Conservation (phyloP, 257 asterid species). For the Buddleja alternifolia region DNA sequence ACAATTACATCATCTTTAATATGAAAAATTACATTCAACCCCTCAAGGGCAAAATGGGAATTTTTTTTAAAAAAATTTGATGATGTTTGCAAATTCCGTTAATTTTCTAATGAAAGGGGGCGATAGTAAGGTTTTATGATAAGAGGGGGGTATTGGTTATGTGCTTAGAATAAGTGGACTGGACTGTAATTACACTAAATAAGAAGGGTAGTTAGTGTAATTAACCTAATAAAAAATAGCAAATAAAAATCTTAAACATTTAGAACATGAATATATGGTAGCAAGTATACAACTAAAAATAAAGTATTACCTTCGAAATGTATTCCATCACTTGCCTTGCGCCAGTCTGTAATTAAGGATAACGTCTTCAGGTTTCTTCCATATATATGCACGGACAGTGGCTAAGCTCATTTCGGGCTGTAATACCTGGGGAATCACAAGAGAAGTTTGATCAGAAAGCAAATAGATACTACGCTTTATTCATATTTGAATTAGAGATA, state of each 20-base stretch:
- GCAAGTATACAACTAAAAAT: neutral
- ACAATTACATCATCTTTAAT: no score
- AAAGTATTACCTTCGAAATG: slow-evolving; percentile 29
- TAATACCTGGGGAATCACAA: slow-evolving; percentile 63
- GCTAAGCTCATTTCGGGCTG: slow-evolving; percentile 97
- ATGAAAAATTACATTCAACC: no score
- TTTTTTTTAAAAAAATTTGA: no score
- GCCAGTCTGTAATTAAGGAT: slow-evolving; percentile 58
- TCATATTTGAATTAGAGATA: neutral
- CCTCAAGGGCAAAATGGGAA: no score
- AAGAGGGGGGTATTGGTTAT: no score
- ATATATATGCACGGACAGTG: slow-evolving; percentile 89
- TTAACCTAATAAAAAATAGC: neutral
- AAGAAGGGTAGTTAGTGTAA: neutral
- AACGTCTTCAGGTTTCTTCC: slow-evolving; percentile 97
- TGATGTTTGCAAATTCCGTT: no score
- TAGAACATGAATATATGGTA: neutral
- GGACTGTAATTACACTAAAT: no score
- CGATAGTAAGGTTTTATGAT: no score
- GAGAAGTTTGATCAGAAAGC: slow-evolving; percentile 1
- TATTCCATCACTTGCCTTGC: slow-evolving; percentile 47
- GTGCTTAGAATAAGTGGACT: no score
- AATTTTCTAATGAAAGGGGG: no score
- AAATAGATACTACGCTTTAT: neutral
- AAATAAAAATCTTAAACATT: neutral